A percentile compares a stretch with the other conserved stretches of the same genome.
phyloP scores from a whole-genome alignment of 2,329 filamentous ascomycete genomes.

The Cladophialophora immunda region DNA sequence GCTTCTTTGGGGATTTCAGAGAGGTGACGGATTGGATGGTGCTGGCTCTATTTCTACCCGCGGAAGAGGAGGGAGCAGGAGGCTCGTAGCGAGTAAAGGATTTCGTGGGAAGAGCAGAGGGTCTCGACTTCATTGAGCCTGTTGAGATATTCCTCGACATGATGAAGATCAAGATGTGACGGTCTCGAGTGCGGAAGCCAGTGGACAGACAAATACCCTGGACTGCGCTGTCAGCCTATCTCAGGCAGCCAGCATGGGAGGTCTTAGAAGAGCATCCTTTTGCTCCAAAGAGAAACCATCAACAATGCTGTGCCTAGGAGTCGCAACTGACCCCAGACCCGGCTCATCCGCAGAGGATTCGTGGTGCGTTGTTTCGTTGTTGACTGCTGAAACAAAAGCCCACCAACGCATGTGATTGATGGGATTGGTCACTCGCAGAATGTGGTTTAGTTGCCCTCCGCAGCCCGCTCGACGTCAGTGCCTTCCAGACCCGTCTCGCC shows the following conservation, averaged over 20 bases:
- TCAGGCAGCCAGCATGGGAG: slow-evolving; percentile 1
- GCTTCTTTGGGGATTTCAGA: slow-evolving; percentile 38
- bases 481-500: slow-evolving; percentile 3
- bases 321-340: slow-evolving; percentile 17
- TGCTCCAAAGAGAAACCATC: slow-evolving; percentile 8
- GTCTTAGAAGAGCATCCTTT: slow-evolving; percentile 3
- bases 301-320: slow-evolving; percentile 1
- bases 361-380: slow-evolving; percentile 21
- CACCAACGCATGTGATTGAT: slow-evolving; percentile 29
- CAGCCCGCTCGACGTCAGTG: slow-evolving; percentile 24
- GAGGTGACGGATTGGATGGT: slow-evolving; percentile 33
- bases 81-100: slow-evolving; percentile 51
- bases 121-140: slow-evolving; percentile 43
- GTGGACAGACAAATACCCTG: slow-evolving; percentile 8
- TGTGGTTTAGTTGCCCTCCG: slow-evolving; percentile 14
- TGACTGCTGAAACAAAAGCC: slow-evolving; percentile 12
- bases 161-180: slow-evolving; percentile 60
- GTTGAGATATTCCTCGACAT: slow-evolving; percentile 34
- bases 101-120: slow-evolving; percentile 47
- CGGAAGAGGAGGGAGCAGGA: slow-evolving; percentile 38
- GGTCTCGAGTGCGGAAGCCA: background rate
- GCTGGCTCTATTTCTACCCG: slow-evolving; percentile 41
- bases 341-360: slow-evolving; percentile 29
- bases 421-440: slow-evolving; percentile 6
- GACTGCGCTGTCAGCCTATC: slow-evolving; percentile 6